These are phyloP conservation scores for Cercospora brassicicola DNA, from an alignment of 2,329 filamentous ascomycete species.

Conservation along the genomic window DNA sequence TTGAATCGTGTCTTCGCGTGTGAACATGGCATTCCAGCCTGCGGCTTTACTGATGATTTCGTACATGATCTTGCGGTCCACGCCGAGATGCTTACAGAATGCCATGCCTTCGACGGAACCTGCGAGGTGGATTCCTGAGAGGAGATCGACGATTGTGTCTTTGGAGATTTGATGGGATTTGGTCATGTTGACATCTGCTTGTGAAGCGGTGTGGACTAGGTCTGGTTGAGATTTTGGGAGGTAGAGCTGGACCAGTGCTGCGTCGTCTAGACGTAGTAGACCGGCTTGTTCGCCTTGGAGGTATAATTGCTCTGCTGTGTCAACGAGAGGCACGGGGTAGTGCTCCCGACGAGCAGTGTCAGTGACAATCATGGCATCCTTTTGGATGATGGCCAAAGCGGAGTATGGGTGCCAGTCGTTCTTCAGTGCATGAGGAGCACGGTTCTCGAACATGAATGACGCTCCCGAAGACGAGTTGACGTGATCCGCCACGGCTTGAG, in stretches of 20 bases:
- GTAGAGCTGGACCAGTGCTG: constrained; percentile 58
- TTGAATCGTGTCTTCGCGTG: constrained; percentile 35
- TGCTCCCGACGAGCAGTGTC: constrained; percentile 59
- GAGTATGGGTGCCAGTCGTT: constrained; percentile 51
- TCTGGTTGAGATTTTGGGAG: constrained; percentile 37
- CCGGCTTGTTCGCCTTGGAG: constrained; percentile 61
- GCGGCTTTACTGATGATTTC: constrained; percentile 51
- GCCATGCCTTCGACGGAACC: constrained; percentile 52
- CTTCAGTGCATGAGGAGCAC: constrained; percentile 54
- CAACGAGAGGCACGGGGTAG: constrained; percentile 63
- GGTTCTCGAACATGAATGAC: constrained; percentile 60
- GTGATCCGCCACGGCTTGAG: constrained; percentile 51
- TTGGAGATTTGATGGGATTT: constrained; percentile 38
- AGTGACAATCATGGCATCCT: constrained; percentile 64
- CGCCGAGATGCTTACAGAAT: constrained; percentile 49
- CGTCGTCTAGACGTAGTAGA: constrained; percentile 56
- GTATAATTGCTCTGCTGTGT: constrained; percentile 65
- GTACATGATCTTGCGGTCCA: constrained; percentile 49
- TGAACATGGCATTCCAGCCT: constrained; percentile 49
- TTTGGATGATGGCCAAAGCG: constrained; percentile 51
- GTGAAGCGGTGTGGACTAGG: constrained; percentile 37
- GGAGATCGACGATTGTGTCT: constrained; percentile 44
- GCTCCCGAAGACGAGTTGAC: constrained; percentile 45
- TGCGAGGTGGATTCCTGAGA: constrained; percentile 52
- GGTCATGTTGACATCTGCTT: constrained; percentile 42